These are phyloP conservation scores for Cordyceps farinosa DNA, from an alignment of 2,329 filamentous ascomycete genomes.

Conservation along the genomic window DNA sequence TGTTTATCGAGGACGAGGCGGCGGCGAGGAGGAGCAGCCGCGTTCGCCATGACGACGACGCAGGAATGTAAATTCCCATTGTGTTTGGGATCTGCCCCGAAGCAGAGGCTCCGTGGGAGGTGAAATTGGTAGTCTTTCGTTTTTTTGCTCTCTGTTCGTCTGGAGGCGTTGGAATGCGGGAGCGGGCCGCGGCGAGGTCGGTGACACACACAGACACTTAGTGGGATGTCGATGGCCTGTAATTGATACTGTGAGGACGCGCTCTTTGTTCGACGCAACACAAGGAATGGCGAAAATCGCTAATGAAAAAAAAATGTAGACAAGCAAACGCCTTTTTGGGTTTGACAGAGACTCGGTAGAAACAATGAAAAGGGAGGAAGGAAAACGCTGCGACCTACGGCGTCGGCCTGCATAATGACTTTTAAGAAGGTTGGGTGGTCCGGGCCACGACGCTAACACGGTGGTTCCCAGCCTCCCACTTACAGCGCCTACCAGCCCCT, in stretches of 20 bases:
- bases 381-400: slow-evolving; percentile 16
- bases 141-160: background rate
- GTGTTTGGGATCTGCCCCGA: slow-evolving; percentile 4
- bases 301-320: background rate
- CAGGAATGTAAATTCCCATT: slow-evolving; percentile 18
- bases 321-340: background rate
- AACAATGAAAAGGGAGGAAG: slow-evolving; percentile 5
- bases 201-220: background rate
- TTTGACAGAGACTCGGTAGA: slow-evolving; percentile 13
- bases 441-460: slow-evolving; percentile 19
- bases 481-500: slow-evolving; percentile 21
- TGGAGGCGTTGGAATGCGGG: slow-evolving; percentile 18
- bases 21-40: slow-evolving; percentile 35
- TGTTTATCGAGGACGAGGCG: slow-evolving; percentile 22
- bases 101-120: slow-evolving; percentile 3
- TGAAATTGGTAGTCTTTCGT: background rate
- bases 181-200: slow-evolving; percentile 12
- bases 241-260: background rate
- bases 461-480: slow-evolving; percentile 35
- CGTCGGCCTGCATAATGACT: slow-evolving; percentile 31
- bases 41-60: slow-evolving; percentile 18
- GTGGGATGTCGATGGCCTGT: background rate
- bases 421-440: slow-evolving; percentile 28
- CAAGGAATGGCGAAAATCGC: background rate
- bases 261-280: background rate